These are phyloP conservation scores for Chaetomium globosum DNA, from an alignment of 2,329 filamentous ascomycete species.

Conservation along the genomic window DNA sequence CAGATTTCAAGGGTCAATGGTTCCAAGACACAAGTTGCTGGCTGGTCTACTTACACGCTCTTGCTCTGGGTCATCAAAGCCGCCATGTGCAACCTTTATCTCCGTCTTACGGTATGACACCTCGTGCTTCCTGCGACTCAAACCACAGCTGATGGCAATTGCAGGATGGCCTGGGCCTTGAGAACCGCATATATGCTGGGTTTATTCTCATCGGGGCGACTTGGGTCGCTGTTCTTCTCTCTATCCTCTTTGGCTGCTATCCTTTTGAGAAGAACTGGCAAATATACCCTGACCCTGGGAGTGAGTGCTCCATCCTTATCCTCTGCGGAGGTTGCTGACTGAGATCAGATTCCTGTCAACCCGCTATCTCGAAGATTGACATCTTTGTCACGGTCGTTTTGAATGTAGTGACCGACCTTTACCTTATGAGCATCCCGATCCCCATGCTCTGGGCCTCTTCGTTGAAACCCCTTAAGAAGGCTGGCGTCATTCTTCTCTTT, in stretches of 20 bases:
- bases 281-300: constrained; percentile 48
- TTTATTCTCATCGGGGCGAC: constrained; percentile 42
- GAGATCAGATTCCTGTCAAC: constrained; percentile 49
- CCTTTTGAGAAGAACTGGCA: constrained; percentile 48
- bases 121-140: neutral
- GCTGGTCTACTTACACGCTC: constrained; percentile 38
- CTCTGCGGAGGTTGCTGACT: constrained; percentile 41
- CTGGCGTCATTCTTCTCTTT: constrained; percentile 57
- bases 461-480: constrained; percentile 53
- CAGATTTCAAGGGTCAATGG: constrained; percentile 39
- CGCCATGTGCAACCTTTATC: constrained; percentile 41
- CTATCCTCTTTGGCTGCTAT: constrained; percentile 43
- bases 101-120: constrained; percentile 38
- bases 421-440: constrained; percentile 47
- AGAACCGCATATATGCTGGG: constrained; percentile 41
- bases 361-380: constrained; percentile 45
- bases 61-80: constrained; percentile 39
- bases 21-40: constrained; percentile 43
- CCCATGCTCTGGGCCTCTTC: constrained; percentile 58
- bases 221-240: constrained; percentile 42
- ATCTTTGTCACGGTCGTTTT: constrained; percentile 46
- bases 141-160: constrained; percentile 7
- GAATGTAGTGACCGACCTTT: constrained; percentile 47
- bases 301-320: constrained; percentile 35
- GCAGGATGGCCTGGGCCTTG: constrained; percentile 39